A percentile compares a stretch with the other conserved stretches of the same genome.
Evolutionary conservation across 768 basidiomycete species (phyloP).

Genomic region (Suillus lakei): DNA sequence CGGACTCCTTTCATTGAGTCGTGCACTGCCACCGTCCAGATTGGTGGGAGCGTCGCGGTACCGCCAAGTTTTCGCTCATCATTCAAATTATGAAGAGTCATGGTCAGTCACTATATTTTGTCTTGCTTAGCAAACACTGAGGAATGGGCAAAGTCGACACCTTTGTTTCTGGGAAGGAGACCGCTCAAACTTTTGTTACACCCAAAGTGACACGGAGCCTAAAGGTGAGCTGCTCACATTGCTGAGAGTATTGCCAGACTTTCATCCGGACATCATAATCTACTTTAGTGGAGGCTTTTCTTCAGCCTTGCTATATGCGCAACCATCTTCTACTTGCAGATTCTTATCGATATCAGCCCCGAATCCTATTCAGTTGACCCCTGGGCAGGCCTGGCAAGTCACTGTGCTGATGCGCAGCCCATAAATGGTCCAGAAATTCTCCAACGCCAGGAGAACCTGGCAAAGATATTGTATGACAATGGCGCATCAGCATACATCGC

Average conservation of each 20-base stretch:
- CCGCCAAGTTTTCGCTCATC: not conserved
- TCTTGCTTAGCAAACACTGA: not conserved
- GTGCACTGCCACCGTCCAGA: conserved; percentile 1
- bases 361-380: conserved; percentile 9
- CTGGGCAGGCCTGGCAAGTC: conserved; percentile 35
- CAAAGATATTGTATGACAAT: conserved; percentile 49
- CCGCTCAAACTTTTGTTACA: not conserved
- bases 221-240: not conserved
- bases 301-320: conserved; percentile 13
- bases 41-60: too few relatives aligned
- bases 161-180: not conserved
- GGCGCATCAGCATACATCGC: conserved; percentile 74
- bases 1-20: not conserved
- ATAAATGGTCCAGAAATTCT: conserved; percentile 52
- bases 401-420: conserved; percentile 55
- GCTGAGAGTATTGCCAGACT: not conserved
- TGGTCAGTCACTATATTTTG: not conserved
- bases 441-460: conserved; percentile 58
- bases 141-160: not conserved
- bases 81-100: not conserved
- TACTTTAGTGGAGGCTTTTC: conserved; percentile 8
- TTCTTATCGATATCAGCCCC: not conserved
- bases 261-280: not conserved
- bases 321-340: conserved; percentile 6
- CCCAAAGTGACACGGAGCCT: not conserved